Base-by-base conservation (phyloP, 164 flowering plant genomes). In the Amborella trichopoda region DNA sequence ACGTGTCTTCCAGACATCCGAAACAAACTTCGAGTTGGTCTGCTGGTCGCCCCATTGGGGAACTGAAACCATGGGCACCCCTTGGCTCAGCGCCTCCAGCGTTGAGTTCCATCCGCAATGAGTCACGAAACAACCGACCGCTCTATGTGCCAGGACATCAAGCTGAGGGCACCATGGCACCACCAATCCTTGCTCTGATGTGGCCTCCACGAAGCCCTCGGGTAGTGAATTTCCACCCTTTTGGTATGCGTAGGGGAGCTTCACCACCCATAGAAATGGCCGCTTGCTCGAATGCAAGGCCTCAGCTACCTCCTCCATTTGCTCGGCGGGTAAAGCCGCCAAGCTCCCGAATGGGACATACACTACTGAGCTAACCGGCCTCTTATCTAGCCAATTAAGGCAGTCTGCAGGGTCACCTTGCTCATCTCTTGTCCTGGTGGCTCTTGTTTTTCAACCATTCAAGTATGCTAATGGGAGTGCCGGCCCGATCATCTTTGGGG, bases 401-500 rank as follows among this genome's bases (percentile, higher is more conserved):
- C 60, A 60, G 18, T 42, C 13, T n/a, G n/a, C n/a, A n/a, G n/a
- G n/a, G n/a, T n/a, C n/a, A 22, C 26, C 3, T 22, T 22, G 22
- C n/a, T 10, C 14, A 32, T 10, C 36, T 9, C 36, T 32, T n/a
- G n/a, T n/a, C n/a, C n/a, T n/a, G n/a, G n/a, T n/a, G n/a, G n/a
- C 34, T 30, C 34, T 30, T 14, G 11, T 37, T 5, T 2, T n/a
- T n/a, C n/a, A n/a, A n/a, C n/a, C n/a, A n/a, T 10, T 1, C 10
- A 14, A 14, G 14, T 32, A 14, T 9, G 14, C 10, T 32, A 32
- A 9, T 32, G 36, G 14, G 14, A 32, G 14, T 10, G n/a, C n/a
- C n/a, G n/a, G n/a, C 24, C 78, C 78, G 0, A 66, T 58, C 60
- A 41, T 49, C 26, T 16, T 3, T 6, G 41, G 41, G 20, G 9